Evolutionary conservation across 768 basidiomycete species (phyloP), one percentile per base, ranked within the genome.

Genomic region (Punctularia strigosozonata): DNA sequence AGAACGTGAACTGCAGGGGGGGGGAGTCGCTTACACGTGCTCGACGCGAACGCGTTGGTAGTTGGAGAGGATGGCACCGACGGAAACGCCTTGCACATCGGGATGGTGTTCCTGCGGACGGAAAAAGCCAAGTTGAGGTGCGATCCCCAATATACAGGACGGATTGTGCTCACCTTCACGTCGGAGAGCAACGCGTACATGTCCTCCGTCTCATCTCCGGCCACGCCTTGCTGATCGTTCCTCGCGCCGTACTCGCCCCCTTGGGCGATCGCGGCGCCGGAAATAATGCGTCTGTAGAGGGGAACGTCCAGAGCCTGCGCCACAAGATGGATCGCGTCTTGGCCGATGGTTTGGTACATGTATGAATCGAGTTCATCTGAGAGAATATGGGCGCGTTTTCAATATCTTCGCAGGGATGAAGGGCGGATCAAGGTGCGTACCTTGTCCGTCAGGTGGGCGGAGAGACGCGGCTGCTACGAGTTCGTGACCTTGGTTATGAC

Each of bases 321-420:
- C 40, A 98, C 80, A 37, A 82, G 67, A 36, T 86, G 77, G 42
- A 98, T 80, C 14, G 89, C 88, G 41, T 90, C 87, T 54, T 97
- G 92, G 1, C 92, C 95, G 20, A 99, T 92, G n/a, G 94, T 97
- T 58, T 99, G 95, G 59, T 97, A 99, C 57, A 99, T 69, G 63
- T 90, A 98, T 18, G 92, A 97, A 59, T 99, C 92, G 51, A 98
- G 75, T 66, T 99, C 95, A 67, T 98, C 95, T 95, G 57, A n/a
- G 31, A 44, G 39, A 41, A 46, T 43, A 47, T 46, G 34, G 44
- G 43, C 48, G 48, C 38, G 47, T 41, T 20, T 45, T 47, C 34
- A 36, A 19, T 25, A 5, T 18, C n/a, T n/a, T n/a, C n/a, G 36
- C 48, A 52, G 46, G 45, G 38, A 31, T 37, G 49, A 39, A 39